These are phyloP conservation scores for Eucalyptus curtisii DNA, from an alignment of 345 rosid genomes.

Conservation along the genomic window DNA sequence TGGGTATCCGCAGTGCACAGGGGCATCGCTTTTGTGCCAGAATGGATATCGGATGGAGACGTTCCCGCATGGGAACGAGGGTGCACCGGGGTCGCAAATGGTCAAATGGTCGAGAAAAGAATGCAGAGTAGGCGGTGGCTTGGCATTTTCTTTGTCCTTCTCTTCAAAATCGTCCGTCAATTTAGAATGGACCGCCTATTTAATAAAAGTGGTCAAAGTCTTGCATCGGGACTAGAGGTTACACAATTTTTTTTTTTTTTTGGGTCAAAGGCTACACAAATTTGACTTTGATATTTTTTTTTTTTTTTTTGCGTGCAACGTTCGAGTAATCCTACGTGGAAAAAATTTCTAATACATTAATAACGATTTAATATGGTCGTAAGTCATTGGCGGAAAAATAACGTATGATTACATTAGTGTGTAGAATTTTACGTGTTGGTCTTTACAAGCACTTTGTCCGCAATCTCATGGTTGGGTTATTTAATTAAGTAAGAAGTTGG, in stretches of 20 bases:
- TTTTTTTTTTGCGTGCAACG: not conserved
- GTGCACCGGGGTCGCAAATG: not conserved
- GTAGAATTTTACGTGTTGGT: not conserved
- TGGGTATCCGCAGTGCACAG: not conserved
- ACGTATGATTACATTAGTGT: rapidly evolving
- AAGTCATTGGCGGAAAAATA: not conserved
- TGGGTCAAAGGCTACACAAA: not conserved
- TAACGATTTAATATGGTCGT: not conserved
- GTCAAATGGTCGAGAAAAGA: not conserved
- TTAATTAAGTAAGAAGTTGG: not conserved
- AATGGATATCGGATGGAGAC: too few species aligned
- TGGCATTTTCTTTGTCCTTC: not conserved
- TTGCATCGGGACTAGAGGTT: not conserved
- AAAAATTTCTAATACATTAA: too few species aligned
- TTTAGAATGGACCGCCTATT: not conserved
- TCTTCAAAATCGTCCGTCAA: not conserved
- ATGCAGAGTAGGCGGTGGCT: not conserved
- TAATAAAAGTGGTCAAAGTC: not conserved
- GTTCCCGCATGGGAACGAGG: not conserved
- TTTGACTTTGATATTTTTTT: not conserved
- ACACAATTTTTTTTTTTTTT: too few species aligned
- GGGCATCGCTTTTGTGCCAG: not conserved
- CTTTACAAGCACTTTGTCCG: rapidly evolving
- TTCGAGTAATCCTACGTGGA: not conserved
- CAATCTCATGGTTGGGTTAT: not conserved